These are phyloP conservation scores for Metarhizium brunneum DNA, from an alignment of 2,329 filamentous ascomycete species.

Conservation along the genomic window DNA sequence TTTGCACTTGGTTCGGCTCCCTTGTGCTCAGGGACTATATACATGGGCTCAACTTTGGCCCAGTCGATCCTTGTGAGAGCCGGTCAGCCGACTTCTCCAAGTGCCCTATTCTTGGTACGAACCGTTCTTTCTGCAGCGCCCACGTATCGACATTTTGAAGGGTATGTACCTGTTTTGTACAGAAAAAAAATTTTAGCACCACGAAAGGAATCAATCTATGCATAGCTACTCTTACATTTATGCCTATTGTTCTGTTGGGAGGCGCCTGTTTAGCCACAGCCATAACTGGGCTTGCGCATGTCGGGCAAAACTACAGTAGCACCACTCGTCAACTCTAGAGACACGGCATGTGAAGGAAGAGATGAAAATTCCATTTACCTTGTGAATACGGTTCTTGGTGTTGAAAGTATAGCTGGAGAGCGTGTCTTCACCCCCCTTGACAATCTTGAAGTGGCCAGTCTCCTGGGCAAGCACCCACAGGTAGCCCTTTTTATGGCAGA, in stretches of 20 bases:
- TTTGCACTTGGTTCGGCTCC: conserved; percentile 29
- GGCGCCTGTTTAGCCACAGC: conserved; percentile 4
- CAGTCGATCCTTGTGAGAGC: conserved; percentile 28
- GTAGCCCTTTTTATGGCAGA: conserved; percentile 44
- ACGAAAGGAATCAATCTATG: neutral
- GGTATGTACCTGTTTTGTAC: conserved; percentile 24
- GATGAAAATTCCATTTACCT: conserved; percentile 19
- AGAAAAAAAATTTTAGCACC: neutral
- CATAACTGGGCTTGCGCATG: conserved; percentile 37
- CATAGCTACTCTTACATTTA: conserved; percentile 8
- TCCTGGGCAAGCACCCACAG: conserved; percentile 25
- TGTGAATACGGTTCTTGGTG: conserved; percentile 27
- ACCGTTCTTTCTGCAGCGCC: conserved; percentile 27
- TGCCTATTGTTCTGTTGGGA: neutral
- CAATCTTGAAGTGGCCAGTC: conserved; percentile 27
- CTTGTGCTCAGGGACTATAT: conserved; percentile 26
- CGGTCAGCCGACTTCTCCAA: neutral
- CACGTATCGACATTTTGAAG: conserved; percentile 36
- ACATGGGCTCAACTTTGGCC: conserved; percentile 18
- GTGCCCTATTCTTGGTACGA: conserved; percentile 11
- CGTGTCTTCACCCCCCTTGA: conserved; percentile 33
- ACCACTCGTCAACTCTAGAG: too few species aligned
- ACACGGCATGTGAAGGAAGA: too few species aligned
- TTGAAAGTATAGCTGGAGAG: conserved; percentile 37
- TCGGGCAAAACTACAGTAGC: conserved; percentile 37